Base-by-base conservation (phyloP, 441 rosid species). In the Pelargonium myrrhifolium region DNA sequence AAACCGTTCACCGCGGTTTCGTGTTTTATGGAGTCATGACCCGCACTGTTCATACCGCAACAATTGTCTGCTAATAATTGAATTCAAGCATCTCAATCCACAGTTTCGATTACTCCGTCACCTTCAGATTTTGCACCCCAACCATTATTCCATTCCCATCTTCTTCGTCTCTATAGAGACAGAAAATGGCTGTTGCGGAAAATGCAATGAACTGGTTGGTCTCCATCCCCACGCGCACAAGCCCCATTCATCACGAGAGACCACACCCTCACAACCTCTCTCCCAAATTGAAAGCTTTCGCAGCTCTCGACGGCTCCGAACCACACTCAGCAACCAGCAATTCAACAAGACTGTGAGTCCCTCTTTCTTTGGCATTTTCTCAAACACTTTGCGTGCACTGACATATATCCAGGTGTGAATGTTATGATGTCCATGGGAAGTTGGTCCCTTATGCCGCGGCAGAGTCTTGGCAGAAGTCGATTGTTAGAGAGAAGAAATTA, bases 401-500 rank as follows among this genome's bases (percentile, higher is more conserved):
- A 10, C 53, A 35, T 65, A 21, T 12, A 60, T 68, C 70, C 69
- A 87, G 90, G 73, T 85, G 90, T 49, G 84, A 85, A 69, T 78
- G 78, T 65, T 80, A 74, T 64, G 83, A 82, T 77, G 73, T 85
- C 68, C 72, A 79, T 68, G 75, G 77, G 22, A 79, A 80, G 68
- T 72, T 82, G 15, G 81, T 87, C 6, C 86, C 87, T 0, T 90
- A 87, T 73, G 72, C 67, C 21, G 76, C 82, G 51, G 94, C 94
- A 15, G 86, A 91, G 98, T 77, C 83, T 51, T 89, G 93, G 95
- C 96, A 86, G 66, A 80, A 85, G 66, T 59, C 49, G 51, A 76
- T 90, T 8, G 90, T 87, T 56, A 69, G 71, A 60, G 80, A 82
- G 74, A 93, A 93, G 77, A 85, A n/a, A n/a, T n/a, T n/a, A 74